These are phyloP conservation scores for Kwoniella europaea DNA, from an alignment of 768 basidiomycete species.

Conservation along the genomic window DNA sequence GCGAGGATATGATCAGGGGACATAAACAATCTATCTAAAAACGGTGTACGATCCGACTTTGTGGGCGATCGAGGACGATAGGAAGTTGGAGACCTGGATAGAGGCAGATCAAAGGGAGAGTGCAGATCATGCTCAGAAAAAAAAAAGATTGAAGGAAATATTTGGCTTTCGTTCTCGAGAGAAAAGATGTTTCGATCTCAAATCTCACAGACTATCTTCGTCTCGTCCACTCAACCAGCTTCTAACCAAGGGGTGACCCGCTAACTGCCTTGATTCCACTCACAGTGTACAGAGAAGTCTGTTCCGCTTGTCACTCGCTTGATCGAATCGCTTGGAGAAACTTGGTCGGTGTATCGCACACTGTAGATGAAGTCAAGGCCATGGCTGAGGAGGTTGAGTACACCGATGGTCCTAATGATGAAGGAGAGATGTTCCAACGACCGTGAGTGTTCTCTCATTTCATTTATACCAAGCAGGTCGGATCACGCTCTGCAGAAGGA, in stretches of 20 bases:
- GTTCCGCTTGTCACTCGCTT: constrained; percentile 97
- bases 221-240: too few relatives aligned
- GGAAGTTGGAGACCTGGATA: too few relatives aligned
- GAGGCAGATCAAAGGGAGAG: too few relatives aligned
- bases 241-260: constrained; percentile 57
- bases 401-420: constrained; percentile 88
- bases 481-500: too few relatives aligned
- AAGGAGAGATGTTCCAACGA: constrained; percentile 98
- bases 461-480: not conserved
- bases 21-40: too few relatives aligned
- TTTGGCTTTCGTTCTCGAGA: too few relatives aligned
- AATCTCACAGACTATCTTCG: too few relatives aligned
- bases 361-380: constrained; percentile 80
- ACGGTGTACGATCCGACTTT: too few relatives aligned
- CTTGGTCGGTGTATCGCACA: constrained; percentile 96
- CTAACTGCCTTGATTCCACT: constrained; percentile 64
- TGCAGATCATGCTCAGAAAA: too few relatives aligned
- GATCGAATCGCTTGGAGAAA: constrained; percentile 99
- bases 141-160: too few relatives aligned
- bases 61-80: too few relatives aligned
- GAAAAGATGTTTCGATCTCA: not conserved
- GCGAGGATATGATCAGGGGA: too few relatives aligned
- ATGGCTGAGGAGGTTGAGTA: constrained; percentile 99
- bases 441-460: constrained; percentile 61
- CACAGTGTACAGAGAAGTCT: constrained; percentile 97